Evolutionary conservation across 108 stramenopile genomes (phyloP), one percentile per base, ranked within the genome.

Genomic region (Pseudonitzschia pungens): DNA sequence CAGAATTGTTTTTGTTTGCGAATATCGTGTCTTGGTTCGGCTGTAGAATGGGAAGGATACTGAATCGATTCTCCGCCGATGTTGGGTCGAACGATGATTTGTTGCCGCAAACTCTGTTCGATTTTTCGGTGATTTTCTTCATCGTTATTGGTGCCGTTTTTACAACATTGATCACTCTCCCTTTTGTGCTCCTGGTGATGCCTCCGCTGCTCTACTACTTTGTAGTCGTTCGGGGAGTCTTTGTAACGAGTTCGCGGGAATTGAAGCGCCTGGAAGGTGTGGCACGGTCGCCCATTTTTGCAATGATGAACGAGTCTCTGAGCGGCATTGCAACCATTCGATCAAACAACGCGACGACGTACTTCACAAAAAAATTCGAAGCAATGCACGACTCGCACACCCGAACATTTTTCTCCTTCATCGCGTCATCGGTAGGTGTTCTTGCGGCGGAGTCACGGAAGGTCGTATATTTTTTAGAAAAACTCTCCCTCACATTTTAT

Each of bases 321-420:
- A 76, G 84, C 27, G 98, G 98, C 4, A 90, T 99, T 36, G 80
- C 88, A 24, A 94, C 96, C 52, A 90, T 98, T 9, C 83, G 97
- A 60, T 82, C 96, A n/a, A 97, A 93, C 71, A 77, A 75, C 52
- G 72, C 80, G 9, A 21, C 32, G 14, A 78, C 82, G 0, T 90
- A 77, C 52, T 94, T 96, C 63, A 44, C 79, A 41, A 26, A 52
- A 3, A 84, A 90, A 66, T 97, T 96, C 81, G 74, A 74, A 1
- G 56, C 65, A 27, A 71, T 77, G 4, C 93, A 95, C 29, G 93
- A 98, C 77, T 74, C 77, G 26, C 94, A 96, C 76, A 75, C 85
- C 1, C 63, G 91, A 58, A 86, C 92, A 0, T 96, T 91, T 72
- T 97, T 93, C 68, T 84, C 84, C 15, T 97, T 94, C 69, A 84